Percentiles rank a stretch among this genome's conserved stretches.
Conservation (phyloP, 2,329 filamentous ascomycete genomes). For the Didymosphaeria variabile region DNA sequence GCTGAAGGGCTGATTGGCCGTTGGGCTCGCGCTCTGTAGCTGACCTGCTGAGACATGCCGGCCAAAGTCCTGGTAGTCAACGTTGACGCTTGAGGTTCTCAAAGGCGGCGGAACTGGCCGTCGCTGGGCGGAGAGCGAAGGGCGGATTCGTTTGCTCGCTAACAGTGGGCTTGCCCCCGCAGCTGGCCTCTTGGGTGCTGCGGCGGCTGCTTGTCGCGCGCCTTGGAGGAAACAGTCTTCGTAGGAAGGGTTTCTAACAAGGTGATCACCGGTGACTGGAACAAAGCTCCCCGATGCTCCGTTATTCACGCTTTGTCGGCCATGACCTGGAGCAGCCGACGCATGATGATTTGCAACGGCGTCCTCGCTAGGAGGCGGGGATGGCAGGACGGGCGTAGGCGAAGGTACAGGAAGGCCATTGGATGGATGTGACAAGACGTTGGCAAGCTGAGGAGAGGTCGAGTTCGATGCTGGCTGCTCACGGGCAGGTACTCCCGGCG, state of each 20-base stretch:
- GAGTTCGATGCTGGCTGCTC: conserved; percentile 40
- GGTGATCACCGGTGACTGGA: background rate
- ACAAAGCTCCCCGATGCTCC: background rate
- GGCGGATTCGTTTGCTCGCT: conserved; percentile 15
- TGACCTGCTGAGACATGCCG: conserved; percentile 14
- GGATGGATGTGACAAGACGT: conserved; percentile 26
- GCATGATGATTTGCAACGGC: background rate
- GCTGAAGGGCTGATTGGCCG: conserved; percentile 12
- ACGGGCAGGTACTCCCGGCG: background rate
- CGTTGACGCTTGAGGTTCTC: background rate
- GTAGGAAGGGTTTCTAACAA: background rate
- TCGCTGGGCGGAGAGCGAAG: background rate
- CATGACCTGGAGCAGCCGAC: background rate
- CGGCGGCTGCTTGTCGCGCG: conserved; percentile 2
- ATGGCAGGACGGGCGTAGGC: conserved; percentile 60
- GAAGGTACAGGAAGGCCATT: conserved; percentile 12
- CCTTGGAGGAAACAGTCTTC: conserved; percentile 9
- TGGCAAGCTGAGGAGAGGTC: conserved; percentile 47
- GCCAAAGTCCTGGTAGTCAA: background rate
- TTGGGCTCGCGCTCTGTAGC: conserved; percentile 16
- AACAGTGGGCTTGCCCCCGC: background rate
- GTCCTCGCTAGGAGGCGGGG: conserved; percentile 71
- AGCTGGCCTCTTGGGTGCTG: conserved; percentile 7
- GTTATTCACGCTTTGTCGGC: background rate
- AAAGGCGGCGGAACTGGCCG: conserved; percentile 7